Evolutionary conservation across 2,329 filamentous ascomycete species (phyloP).

Genomic region (Fusarium euwallaceae): DNA sequence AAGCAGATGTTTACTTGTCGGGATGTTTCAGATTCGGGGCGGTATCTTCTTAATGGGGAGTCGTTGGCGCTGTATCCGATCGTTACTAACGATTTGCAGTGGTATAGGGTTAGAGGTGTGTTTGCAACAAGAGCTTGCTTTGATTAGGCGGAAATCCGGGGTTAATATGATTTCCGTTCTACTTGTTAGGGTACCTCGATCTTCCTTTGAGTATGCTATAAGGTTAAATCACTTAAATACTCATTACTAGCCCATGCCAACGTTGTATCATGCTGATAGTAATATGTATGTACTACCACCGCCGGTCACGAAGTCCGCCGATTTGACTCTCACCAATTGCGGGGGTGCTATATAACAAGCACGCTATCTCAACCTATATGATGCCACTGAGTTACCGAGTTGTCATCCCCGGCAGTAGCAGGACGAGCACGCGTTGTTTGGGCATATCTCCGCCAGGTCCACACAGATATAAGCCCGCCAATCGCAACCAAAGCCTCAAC

Average conservation of each 20-base stretch:
- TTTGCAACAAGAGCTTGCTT: background rate
- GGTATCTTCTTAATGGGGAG: background rate
- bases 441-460: background rate
- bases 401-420: background rate
- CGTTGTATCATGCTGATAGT: no score
- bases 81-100: background rate
- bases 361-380: background rate
- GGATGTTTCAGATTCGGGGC: background rate
- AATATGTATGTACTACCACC: no score
- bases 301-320: no score
- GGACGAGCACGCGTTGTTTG: background rate
- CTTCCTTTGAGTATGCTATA: no score
- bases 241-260: no score
- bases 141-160: background rate
- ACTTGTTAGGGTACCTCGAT: no score
- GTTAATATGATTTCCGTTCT: no score
- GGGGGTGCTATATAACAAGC: background rate
- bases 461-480: background rate
- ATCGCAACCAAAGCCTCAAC: background rate
- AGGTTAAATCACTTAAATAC: no score
- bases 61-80: background rate
- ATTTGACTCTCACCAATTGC: background rate
- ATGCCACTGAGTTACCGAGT: background rate
- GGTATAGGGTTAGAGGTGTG: background rate
- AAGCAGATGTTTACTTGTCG: background rate